Evolutionary conservation across 2,329 filamentous ascomycete genomes (phyloP), one percentile per base, ranked within the genome.

Genomic region (Canariomyces notabilis): DNA sequence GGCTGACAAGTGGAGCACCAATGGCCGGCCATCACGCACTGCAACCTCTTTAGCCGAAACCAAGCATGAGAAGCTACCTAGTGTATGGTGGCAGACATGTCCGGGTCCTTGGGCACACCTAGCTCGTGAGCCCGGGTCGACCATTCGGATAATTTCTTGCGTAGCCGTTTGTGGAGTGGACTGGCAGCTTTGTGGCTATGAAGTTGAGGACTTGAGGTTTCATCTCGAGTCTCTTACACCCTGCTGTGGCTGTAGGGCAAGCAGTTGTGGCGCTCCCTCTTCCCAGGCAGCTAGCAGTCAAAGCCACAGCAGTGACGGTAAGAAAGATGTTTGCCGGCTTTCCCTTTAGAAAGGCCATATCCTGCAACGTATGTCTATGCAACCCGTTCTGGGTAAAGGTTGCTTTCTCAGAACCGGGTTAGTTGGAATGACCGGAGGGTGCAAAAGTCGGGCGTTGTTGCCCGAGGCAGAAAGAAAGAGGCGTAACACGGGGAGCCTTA

Each of bases 71-170:
- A 41, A 38, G 37, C n/a, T n/a, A n/a, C n/a, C n/a, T n/a, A n/a
- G n/a, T 40, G 19, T 35, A 12, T 12, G 19, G 37, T n/a, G 26
- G 18, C 19, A 33, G 43, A 46, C 31, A 21, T 23, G 39, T 46
- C 54, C 51, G 48, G 48, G 56, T 55, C 42, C 46, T 37, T 52
- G 54, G 49, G 33, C 36, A 46, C 43, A 39, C n/a, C n/a, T n/a
- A n/a, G n/a, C 35, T 20, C 23, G 37, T n/a, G 26, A 18, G 7
- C 37, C 26, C 42, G 42, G 34, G 37, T 46, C 35, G 7, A 23
- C 50, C 48, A 51, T 38, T 57, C 54, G 56, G 53, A 44, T 37
- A 52, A 31, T 57, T 54, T 49, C 36, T 34, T n/a, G n/a, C n/a
- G n/a, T n/a, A n/a, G n/a, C n/a, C n/a, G n/a, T n/a, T n/a, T n/a